Conservation (phyloP, 768 basidiomycete species). For the Erythrobasidium yunnanense region DNA sequence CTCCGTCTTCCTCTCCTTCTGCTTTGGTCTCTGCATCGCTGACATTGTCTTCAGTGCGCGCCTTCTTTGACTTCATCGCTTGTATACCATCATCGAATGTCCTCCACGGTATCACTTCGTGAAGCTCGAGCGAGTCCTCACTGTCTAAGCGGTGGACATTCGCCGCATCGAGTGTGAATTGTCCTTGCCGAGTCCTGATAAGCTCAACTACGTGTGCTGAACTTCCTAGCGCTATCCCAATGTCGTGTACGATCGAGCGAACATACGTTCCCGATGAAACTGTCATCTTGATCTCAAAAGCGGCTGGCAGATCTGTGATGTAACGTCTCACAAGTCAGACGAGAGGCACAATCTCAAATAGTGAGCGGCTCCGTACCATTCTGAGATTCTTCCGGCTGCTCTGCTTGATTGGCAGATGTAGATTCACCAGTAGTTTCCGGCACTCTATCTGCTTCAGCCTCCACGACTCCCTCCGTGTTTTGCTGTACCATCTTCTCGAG, state of each 20-base stretch:
- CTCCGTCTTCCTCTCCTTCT: no score
- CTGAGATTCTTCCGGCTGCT: not conserved
- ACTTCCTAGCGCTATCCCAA: conserved; percentile 69
- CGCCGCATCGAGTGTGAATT: conserved; percentile 35
- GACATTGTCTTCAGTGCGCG: not conserved
- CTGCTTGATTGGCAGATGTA: not conserved
- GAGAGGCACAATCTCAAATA: not conserved
- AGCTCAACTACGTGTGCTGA: conserved; percentile 89
- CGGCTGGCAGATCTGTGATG: conserved; percentile 48
- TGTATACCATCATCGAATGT: not conserved
- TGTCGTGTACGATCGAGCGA: conserved; percentile 85
- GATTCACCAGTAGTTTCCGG: not conserved
- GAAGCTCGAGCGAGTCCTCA: conserved; percentile 1
- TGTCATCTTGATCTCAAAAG: conserved; percentile 79
- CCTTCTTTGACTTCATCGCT: not conserved
- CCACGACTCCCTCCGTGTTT: not conserved
- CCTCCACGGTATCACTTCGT: conserved; percentile 8
- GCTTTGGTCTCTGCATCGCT: not conserved
- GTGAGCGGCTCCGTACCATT: not conserved
- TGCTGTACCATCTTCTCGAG: conserved; percentile 47
- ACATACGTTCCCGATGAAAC: conserved; percentile 97
- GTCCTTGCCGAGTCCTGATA: conserved; percentile 76
- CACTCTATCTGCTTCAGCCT: conserved; percentile 15
- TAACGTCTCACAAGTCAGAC: not conserved
- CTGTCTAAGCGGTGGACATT: not conserved